Evolutionary conservation across 306 rosid genomes (phyloP).

Genomic region (Cicer yamashitae): DNA sequence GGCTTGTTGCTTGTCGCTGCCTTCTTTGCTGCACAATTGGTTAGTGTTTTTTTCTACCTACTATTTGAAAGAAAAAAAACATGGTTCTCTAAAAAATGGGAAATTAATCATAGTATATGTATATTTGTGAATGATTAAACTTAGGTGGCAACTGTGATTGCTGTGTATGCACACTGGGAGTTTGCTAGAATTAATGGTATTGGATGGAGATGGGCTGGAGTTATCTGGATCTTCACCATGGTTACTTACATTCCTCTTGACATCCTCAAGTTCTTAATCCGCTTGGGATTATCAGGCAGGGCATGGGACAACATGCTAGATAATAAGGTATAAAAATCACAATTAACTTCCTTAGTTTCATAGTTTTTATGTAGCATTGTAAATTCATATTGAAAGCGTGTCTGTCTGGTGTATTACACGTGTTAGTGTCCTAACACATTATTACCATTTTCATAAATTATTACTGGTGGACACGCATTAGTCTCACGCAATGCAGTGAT

Average conservation of each 20-base stretch:
- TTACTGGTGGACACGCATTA: not conserved
- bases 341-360: not conserved
- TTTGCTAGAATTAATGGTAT: conserved; percentile 80
- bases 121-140: conserved; percentile 32
- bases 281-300: conserved; percentile 62
- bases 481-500: not conserved
- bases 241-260: conserved; percentile 90
- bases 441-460: not conserved
- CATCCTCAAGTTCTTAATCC: conserved; percentile 69
- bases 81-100: not conserved
- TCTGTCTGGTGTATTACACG: not conserved
- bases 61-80: not conserved
- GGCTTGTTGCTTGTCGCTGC: conserved; percentile 68
- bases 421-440: not conserved
- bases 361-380: not conserved
- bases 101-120: not conserved
- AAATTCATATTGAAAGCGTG: not conserved
- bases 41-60: conserved; percentile 32
- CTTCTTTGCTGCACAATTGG: conserved; percentile 87
- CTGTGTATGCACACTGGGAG: conserved; percentile 77
- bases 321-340: conserved; percentile 53
- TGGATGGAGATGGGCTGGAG: conserved; percentile 95
- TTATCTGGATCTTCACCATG: conserved; percentile 75
- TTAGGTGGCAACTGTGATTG: conserved; percentile 78
- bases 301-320: conserved; percentile 77